phyloP scores from a whole-genome alignment of 2,329 filamentous ascomycete genomes.

The Exophiala viscosa region DNA sequence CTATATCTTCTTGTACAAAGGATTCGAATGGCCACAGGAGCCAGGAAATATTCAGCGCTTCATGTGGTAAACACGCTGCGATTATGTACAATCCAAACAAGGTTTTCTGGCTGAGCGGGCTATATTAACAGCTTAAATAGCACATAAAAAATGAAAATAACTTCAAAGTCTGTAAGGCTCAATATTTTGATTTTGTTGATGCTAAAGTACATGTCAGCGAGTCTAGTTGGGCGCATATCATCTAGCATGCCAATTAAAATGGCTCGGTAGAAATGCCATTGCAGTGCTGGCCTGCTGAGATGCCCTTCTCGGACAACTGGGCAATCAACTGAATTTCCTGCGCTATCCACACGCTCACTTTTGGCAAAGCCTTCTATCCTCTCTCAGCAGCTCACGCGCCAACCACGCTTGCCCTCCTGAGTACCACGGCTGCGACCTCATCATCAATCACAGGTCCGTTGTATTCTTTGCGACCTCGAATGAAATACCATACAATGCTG shows the following conservation, averaged over 20 bases:
- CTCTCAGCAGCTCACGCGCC: constrained; percentile 4
- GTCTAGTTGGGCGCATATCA: too few relatives aligned
- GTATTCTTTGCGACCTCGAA: constrained; percentile 43
- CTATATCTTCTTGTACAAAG: constrained; percentile 55
- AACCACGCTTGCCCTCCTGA: constrained; percentile 16
- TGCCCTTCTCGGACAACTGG: too few relatives aligned
- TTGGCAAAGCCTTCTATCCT: not conserved
- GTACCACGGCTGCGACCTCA: constrained; percentile 21
- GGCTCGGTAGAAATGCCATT: too few relatives aligned
- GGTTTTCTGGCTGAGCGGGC: too few relatives aligned
- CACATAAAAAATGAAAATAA: too few relatives aligned
- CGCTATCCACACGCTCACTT: not conserved
- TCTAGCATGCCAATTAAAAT: too few relatives aligned
- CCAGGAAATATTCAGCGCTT: constrained; percentile 57
- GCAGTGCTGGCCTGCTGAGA: too few relatives aligned
- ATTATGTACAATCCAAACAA: too few relatives aligned
- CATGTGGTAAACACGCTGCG: constrained; percentile 47
- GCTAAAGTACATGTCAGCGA: too few relatives aligned
- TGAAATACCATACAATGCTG: constrained; percentile 47
- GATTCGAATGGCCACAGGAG: constrained; percentile 57
- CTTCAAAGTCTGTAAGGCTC: too few relatives aligned
- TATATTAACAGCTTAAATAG: too few relatives aligned
- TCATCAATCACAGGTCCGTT: constrained; percentile 44
- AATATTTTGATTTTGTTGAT: too few relatives aligned
- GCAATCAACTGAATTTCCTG: not conserved